Evolutionary conservation across 2,329 filamentous ascomycete species (phyloP).

Genomic region (Albophoma yamanashiensis): DNA sequence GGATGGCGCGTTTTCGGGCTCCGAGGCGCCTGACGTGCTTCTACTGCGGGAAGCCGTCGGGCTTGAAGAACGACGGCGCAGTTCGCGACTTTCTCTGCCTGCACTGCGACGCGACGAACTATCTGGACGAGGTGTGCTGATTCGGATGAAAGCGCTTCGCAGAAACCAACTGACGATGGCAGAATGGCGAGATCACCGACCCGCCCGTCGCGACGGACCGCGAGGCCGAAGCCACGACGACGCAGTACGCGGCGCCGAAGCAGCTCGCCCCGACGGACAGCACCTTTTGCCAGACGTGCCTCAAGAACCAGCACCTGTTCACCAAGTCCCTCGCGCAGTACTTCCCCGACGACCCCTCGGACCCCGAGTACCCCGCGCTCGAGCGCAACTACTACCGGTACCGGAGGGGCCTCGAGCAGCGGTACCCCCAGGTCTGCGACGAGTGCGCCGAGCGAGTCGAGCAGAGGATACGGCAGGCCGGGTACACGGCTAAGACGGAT

Average conservation of each 20-base stretch:
- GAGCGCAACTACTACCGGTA: constrained; percentile 61
- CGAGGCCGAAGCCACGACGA: constrained; percentile 27
- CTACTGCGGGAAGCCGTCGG: constrained; percentile 67
- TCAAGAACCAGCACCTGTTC: constrained; percentile 82
- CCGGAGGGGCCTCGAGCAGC: constrained; percentile 60
- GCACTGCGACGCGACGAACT: constrained; percentile 78
- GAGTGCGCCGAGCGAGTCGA: constrained; percentile 68
- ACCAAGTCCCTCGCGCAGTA: constrained; percentile 71
- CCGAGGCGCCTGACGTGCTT: constrained; percentile 56
- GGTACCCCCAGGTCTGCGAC: constrained; percentile 82
- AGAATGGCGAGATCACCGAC: constrained; percentile 86
- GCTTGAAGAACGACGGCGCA: constrained; percentile 43
- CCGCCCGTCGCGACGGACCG: constrained; percentile 53
- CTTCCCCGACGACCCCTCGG: constrained; percentile 50
- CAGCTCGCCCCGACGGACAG: constrained; percentile 18
- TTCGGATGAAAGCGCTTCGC: neutral
- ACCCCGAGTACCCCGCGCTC: constrained; percentile 59
- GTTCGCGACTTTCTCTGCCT: constrained; percentile 62
- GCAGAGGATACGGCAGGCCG: constrained; percentile 55
- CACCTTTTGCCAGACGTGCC: constrained; percentile 64
- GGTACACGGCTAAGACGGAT: constrained; percentile 78
- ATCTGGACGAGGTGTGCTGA: constrained; percentile 64
- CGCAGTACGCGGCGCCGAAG: constrained; percentile 35
- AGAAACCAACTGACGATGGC: constrained; percentile 2
- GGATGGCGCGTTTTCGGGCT: constrained; percentile 32